phyloP scores from a whole-genome alignment of 2,329 filamentous ascomycete genomes.

The Xylaria sp. region DNA sequence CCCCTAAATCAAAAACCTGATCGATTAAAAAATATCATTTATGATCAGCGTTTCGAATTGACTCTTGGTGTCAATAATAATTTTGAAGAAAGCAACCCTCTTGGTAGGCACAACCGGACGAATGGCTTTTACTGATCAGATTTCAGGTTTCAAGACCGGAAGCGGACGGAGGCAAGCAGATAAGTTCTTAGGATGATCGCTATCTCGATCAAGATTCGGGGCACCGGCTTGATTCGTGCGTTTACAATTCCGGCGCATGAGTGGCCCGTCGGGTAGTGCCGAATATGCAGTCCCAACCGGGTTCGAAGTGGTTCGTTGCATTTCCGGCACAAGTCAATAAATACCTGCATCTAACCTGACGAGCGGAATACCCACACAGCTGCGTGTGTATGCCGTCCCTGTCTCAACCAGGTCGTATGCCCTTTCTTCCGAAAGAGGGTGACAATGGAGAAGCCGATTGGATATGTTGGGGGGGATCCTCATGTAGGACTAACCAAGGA shows the following conservation, averaged over 20 bases:
- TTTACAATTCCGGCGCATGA: not conserved
- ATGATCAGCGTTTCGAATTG: not conserved
- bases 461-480: not conserved
- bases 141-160: slow-evolving; percentile 9
- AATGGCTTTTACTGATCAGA: not conserved
- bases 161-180: slow-evolving; percentile 3
- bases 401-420: slow-evolving; percentile 15
- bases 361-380: not conserved
- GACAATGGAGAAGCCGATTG: slow-evolving; percentile 29
- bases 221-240: slow-evolving; percentile 2
- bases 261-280: not conserved
- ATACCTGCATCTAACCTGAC: not conserved
- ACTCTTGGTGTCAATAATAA: not conserved
- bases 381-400: not conserved
- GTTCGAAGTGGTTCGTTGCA: not conserved
- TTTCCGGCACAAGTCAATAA: not conserved
- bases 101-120: not conserved
- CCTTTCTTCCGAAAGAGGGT: slow-evolving; percentile 21
- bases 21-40: not conserved
- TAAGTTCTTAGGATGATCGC: not conserved
- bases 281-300: slow-evolving; percentile 13
- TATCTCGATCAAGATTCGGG: not conserved
- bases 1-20: not conserved
- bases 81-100: not conserved
- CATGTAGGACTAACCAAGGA: slow-evolving; percentile 23